Evolutionary conservation across 257 asterid species (phyloP).

Genomic region (Nicotiana otophora): DNA sequence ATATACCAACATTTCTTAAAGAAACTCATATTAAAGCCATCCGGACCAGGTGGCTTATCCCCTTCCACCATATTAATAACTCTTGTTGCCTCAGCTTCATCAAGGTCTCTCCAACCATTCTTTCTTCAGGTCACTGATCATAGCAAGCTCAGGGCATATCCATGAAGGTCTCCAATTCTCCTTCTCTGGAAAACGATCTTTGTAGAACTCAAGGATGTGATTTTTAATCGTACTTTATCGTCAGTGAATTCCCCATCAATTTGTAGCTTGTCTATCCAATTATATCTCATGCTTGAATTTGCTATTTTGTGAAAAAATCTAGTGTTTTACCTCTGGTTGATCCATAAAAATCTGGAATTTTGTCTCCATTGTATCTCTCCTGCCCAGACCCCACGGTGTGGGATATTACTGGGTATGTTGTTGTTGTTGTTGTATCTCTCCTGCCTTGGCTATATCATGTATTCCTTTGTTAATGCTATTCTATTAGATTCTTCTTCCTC

Average conservation of each 20-base stretch:
- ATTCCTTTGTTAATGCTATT: no score
- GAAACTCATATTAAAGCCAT: not conserved
- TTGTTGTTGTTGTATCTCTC: not conserved
- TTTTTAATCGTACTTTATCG: not conserved
- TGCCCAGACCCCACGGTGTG: not conserved
- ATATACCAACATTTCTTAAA: not conserved
- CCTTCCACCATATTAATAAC: not conserved
- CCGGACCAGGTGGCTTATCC: not conserved
- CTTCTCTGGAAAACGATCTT: not conserved
- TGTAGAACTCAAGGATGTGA: not conserved
- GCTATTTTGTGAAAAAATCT: not conserved
- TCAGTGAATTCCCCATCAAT: not conserved
- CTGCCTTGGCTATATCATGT: not conserved
- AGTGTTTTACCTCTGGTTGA: not conserved
- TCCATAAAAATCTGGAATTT: not conserved
- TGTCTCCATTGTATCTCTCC: not conserved
- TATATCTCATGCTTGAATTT: not conserved
- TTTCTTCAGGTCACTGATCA: not conserved
- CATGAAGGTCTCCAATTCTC: no score
- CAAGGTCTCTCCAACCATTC: not conserved
- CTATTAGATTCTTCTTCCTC: not conserved
- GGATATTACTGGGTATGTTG: no score
- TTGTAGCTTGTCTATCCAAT: not conserved
- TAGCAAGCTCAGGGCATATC: no score
- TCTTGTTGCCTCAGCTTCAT: not conserved